Evolutionary conservation across 1,139 yeast genomes (phyloP).

Genomic region (Pichia sp.): DNA sequence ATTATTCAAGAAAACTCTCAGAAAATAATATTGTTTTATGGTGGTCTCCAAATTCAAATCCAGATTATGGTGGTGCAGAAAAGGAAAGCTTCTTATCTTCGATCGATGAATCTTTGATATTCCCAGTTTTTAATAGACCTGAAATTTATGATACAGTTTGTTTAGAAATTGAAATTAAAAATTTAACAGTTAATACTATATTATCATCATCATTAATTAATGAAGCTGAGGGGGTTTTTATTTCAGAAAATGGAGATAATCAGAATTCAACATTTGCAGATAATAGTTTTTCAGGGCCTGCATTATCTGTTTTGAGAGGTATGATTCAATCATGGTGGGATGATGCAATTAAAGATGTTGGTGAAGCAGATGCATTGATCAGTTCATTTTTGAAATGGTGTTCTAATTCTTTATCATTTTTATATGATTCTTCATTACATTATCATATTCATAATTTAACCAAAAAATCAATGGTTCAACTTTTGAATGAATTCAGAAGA

Average conservation of each 20-base stretch:
- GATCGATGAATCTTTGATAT: conserved; percentile 55
- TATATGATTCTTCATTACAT: conserved; percentile 75
- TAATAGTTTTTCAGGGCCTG: conserved; percentile 75
- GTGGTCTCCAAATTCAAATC: conserved; percentile 84
- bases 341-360: conserved; percentile 63
- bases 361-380: conserved; percentile 79
- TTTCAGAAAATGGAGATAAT: conserved; percentile 55
- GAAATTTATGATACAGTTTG: conserved; percentile 77
- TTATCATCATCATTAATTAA: conserved; percentile 77
- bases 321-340: conserved; percentile 95
- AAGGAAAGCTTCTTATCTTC: conserved; percentile 40
- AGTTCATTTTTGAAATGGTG: conserved; percentile 86
- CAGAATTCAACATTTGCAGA: conserved; percentile 57
- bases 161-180: conserved; percentile 72
- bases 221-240: conserved; percentile 71
- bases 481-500: conserved; percentile 71
- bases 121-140: conserved; percentile 71
- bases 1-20: conserved; percentile 72
- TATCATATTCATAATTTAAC: conserved; percentile 86
- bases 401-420: conserved; percentile 60
- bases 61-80: conserved; percentile 85
- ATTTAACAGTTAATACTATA: conserved; percentile 78
- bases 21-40: conserved; percentile 70
- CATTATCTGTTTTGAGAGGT: conserved; percentile 61
- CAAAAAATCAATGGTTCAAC: conserved; percentile 74